A percentile compares a stretch with the other conserved stretches of the same genome.
Evolutionary conservation across 2,329 filamentous ascomycete genomes (phyloP).

Genomic region (Trichoderma atrobrunneum): DNA sequence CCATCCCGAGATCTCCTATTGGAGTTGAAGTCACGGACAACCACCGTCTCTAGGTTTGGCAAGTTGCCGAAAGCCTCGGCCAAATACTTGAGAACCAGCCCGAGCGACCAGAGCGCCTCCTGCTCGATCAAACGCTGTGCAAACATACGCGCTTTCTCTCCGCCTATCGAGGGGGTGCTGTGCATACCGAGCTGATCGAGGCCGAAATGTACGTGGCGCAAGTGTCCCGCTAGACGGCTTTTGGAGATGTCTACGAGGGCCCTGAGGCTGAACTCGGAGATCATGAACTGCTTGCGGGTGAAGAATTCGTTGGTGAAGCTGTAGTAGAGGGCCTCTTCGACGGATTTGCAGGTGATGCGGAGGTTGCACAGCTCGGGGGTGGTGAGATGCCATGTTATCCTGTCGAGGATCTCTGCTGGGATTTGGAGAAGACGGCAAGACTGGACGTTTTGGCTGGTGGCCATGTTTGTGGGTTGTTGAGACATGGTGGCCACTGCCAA

Average conservation of each 20-base stretch:
- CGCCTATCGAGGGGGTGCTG: neutral
- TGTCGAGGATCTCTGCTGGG: conserved; percentile 58
- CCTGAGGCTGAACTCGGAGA: conserved; percentile 55
- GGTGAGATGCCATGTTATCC: conserved; percentile 51
- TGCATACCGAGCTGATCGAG: conserved; percentile 23
- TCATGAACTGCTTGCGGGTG: conserved; percentile 63
- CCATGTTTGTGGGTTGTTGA: neutral
- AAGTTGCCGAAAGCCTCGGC: conserved; percentile 55
- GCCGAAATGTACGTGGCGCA: conserved; percentile 38
- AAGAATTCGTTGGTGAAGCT: conserved; percentile 63
- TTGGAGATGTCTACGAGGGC: conserved; percentile 53
- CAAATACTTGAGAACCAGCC: conserved; percentile 52
- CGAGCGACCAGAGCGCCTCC: conserved; percentile 39
- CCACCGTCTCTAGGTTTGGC: conserved; percentile 52
- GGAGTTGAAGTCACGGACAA: conserved; percentile 59
- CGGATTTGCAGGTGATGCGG: conserved; percentile 52
- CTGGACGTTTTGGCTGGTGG: neutral
- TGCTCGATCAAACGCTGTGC: conserved; percentile 25
- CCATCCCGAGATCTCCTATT: conserved; percentile 49
- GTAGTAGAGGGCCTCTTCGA: conserved; percentile 54
- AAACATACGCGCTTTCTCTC: conserved; percentile 5
- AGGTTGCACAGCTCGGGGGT: conserved; percentile 55
- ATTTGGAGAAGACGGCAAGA: conserved; percentile 34
- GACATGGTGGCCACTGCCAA: neutral
- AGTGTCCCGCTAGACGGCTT: conserved; percentile 38